These are phyloP conservation scores for Dioscorea zingiberensis DNA, from an alignment of 106 monocot genomes.

Conservation along the genomic window DNA sequence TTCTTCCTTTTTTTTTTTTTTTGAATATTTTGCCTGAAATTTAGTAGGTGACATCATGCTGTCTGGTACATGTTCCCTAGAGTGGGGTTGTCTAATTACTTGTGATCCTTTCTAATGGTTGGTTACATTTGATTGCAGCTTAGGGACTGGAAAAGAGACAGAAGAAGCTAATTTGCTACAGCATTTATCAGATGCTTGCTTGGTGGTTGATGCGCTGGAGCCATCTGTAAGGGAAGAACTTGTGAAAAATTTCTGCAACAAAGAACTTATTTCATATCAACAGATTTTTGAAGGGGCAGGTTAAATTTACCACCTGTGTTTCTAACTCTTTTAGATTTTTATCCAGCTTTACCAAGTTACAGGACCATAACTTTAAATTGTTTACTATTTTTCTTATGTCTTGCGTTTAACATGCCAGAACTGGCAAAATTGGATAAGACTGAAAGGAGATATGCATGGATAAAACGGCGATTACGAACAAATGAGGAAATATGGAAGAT, in stretches of 20 bases:
- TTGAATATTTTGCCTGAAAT: too few relatives aligned
- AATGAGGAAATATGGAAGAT: slow-evolving; percentile 99
- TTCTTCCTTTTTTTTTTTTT: too few relatives aligned
- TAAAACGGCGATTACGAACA: slow-evolving; percentile 79
- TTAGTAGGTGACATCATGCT: too few relatives aligned
- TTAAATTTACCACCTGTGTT: slow-evolving; percentile 6
- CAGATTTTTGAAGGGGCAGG: slow-evolving; percentile 99
- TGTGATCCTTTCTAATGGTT: too few relatives aligned
- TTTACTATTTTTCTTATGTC: slow-evolving; percentile 3
- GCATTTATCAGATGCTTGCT: slow-evolving; percentile 95
- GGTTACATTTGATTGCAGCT: slow-evolving; percentile 29
- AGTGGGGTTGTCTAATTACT: too few relatives aligned
- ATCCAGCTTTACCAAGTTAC: too few relatives aligned
- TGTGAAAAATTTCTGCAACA: slow-evolving; percentile 90
- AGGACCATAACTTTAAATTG: neutral
- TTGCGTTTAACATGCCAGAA: slow-evolving; percentile 27
- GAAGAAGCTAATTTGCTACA: slow-evolving; percentile 87
- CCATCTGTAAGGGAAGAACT: slow-evolving; percentile 97
- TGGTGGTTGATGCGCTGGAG: slow-evolving; percentile 96
- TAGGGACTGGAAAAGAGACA: slow-evolving; percentile 98
- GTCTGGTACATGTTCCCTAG: too few relatives aligned
- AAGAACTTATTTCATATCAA: slow-evolving; percentile 90
- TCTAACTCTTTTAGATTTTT: too few relatives aligned
- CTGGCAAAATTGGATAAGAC: slow-evolving; percentile 96
- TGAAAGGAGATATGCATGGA: slow-evolving; percentile 97